phyloP scores from a whole-genome alignment of 2,329 filamentous ascomycete genomes.

The Pestalotiopsis sp. region DNA sequence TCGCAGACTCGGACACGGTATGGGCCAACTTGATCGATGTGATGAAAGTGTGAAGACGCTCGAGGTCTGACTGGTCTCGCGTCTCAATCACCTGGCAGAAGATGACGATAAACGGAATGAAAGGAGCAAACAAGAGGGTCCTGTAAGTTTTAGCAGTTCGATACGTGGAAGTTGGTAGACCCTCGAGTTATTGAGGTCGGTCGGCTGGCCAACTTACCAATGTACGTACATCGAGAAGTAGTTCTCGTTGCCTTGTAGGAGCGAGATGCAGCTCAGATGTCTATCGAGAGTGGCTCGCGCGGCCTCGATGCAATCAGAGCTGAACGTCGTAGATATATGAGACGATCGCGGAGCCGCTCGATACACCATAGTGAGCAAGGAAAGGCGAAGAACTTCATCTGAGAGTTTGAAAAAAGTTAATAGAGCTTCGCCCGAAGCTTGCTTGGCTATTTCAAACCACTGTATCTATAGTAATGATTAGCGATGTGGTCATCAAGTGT shows the following conservation, averaged over 20 bases:
- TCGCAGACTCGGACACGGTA: constrained; percentile 58
- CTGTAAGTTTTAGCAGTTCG: constrained; percentile 29
- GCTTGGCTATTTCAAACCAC: neutral
- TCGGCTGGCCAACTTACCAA: constrained; percentile 40
- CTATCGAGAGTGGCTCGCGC: constrained; percentile 51
- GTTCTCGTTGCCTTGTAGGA: constrained; percentile 41
- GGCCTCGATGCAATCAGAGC: constrained; percentile 49
- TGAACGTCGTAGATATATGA: constrained; percentile 46
- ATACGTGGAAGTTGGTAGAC: neutral
- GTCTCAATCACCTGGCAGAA: constrained; percentile 61
- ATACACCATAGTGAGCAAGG: constrained; percentile 54
- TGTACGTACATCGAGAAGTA: constrained; percentile 52
- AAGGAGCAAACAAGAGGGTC: constrained; percentile 59
- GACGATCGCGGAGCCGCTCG: constrained; percentile 51
- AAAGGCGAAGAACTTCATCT: constrained; percentile 49
- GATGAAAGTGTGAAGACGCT: constrained; percentile 58
- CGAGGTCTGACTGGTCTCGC: constrained; percentile 51
- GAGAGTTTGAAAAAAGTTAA: constrained; percentile 32
- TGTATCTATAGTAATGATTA: neutral
- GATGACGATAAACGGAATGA: constrained; percentile 61
- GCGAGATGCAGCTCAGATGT: constrained; percentile 47
- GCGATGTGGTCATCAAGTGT: neutral
- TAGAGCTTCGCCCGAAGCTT: neutral
- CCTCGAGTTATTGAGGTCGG: neutral
- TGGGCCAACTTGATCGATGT: constrained; percentile 54